phyloP scores from a whole-genome alignment of 2,329 filamentous ascomycete genomes.

The Acrocalymma vagum region DNA sequence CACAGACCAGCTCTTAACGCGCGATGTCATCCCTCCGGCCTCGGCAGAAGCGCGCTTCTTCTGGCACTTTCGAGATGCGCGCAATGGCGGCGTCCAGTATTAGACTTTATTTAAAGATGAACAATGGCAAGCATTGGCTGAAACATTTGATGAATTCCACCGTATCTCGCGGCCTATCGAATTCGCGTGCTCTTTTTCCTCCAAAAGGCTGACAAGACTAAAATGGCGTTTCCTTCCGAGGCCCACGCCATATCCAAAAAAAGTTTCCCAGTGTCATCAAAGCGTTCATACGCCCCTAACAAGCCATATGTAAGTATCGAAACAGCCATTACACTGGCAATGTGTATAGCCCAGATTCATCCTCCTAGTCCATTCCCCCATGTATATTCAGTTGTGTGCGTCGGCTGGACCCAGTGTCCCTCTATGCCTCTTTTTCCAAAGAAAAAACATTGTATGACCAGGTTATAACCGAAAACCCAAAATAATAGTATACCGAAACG shows the following conservation, averaged over 20 bases:
- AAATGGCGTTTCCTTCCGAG: too few relatives aligned
- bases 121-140: background rate
- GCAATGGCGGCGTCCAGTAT: conserved; percentile 5
- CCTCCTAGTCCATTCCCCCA: background rate
- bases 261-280: too few relatives aligned
- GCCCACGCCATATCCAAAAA: too few relatives aligned
- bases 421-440: conserved; percentile 3
- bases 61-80: conserved; percentile 30
- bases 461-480: background rate
- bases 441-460: background rate
- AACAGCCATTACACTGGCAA: conserved; percentile 2
- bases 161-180: too few relatives aligned
- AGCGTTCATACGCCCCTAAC: too few relatives aligned
- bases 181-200: too few relatives aligned
- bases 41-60: conserved; percentile 28
- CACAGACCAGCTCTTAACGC: conserved; percentile 15
- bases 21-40: conserved; percentile 24
- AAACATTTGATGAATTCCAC: too few relatives aligned
- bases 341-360: conserved; percentile 1
- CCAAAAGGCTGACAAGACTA: too few relatives aligned
- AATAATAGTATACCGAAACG: conserved; percentile 24
- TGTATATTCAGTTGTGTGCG: conserved; percentile 1
- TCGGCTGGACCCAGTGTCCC: background rate
- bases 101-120: background rate
- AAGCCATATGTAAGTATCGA: conserved; percentile 1